These are phyloP conservation scores for Leishmania turanica DNA, from an alignment of 208 protist species.

Conservation along the genomic window DNA sequence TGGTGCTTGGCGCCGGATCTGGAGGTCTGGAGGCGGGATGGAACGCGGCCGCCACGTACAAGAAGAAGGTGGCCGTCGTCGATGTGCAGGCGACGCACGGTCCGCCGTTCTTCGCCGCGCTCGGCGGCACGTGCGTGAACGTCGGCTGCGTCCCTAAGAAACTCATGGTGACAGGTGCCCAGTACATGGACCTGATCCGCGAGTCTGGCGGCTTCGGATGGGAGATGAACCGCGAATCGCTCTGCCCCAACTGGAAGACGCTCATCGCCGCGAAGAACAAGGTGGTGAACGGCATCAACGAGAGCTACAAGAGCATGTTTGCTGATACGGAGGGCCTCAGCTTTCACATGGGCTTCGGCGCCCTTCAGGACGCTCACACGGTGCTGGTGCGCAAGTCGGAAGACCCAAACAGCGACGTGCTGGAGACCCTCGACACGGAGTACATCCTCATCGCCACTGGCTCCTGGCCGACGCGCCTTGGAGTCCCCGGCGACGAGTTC, in stretches of 20 bases:
- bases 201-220: slow-evolving; percentile 86
- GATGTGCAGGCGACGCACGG: slow-evolving; percentile 83
- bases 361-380: slow-evolving; percentile 69
- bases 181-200: slow-evolving; percentile 80
- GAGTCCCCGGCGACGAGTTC: slow-evolving; percentile 83
- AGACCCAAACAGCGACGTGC: slow-evolving; percentile 50
- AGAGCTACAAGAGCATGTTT: slow-evolving; percentile 92
- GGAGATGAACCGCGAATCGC: slow-evolving; percentile 51
- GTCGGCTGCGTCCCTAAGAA: slow-evolving; percentile 92
- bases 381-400: slow-evolving; percentile 70
- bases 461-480: slow-evolving; percentile 82
- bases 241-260: slow-evolving; percentile 81
- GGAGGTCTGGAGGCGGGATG: slow-evolving; percentile 89
- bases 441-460: slow-evolving; percentile 88
- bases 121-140: slow-evolving; percentile 90
- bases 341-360: slow-evolving; percentile 85
- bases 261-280: slow-evolving; percentile 91
- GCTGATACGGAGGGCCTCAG: slow-evolving; percentile 82
- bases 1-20: slow-evolving; percentile 90
- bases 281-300: slow-evolving; percentile 86
- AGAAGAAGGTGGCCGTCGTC: slow-evolving; percentile 89
- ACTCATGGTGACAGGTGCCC: slow-evolving; percentile 85
- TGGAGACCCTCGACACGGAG: slow-evolving; percentile 65
- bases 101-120: slow-evolving; percentile 72
- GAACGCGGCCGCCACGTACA: slow-evolving; percentile 82